Evolutionary conservation across 2,329 filamentous ascomycete genomes (phyloP), one percentile per base, ranked within the genome.

Genomic region (Paraconiothyrium sp.): DNA sequence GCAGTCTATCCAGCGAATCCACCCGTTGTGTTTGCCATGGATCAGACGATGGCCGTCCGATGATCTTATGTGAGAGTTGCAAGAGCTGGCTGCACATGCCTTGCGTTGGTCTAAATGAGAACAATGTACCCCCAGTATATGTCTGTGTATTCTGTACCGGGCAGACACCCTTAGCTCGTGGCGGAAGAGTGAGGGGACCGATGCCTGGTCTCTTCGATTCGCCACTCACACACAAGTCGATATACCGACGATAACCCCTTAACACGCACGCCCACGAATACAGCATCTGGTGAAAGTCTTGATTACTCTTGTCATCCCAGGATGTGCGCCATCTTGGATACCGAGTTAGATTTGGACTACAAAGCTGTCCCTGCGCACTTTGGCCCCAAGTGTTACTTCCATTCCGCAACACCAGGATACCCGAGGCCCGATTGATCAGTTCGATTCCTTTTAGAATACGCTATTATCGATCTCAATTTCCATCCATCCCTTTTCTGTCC

Each of bases 11-110:
- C 62, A 82, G 77, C 62, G 83, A 83, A 39, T 77, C 69, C 58
- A 87, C 86, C 10, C 82, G 87, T 41, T 90, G 88, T 72, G 75
- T 88, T 30, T 90, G 88, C 69, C 83, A 84, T 54, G 82, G 83
- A 16, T 77, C 81, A 55, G 83, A 85, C 44, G 86, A 83, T 57
- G 85, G 83, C 24, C 82, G 83, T 66, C 73, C 84, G 34, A 86
- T 89, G 84, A 83, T 89, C 50, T 86, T 88, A 78, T 90, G 88
- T 76, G 85, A 87, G 73, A 86, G 84, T 27, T 90, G 87, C 77
- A 84, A 80, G n/a, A 87, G 88, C 67, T 89, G 86, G 84, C 78
- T 87, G 34, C 88, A 90, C 68, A 84, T 84, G 35, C 80, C 80
- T 58, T 90, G 88, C 67, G 81, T 88, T 24, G 86, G 86, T 1